Evolutionary conservation across 306 rosid species (phyloP), one percentile per base, ranked within the genome.

Genomic region (Vigna trinervia): DNA sequence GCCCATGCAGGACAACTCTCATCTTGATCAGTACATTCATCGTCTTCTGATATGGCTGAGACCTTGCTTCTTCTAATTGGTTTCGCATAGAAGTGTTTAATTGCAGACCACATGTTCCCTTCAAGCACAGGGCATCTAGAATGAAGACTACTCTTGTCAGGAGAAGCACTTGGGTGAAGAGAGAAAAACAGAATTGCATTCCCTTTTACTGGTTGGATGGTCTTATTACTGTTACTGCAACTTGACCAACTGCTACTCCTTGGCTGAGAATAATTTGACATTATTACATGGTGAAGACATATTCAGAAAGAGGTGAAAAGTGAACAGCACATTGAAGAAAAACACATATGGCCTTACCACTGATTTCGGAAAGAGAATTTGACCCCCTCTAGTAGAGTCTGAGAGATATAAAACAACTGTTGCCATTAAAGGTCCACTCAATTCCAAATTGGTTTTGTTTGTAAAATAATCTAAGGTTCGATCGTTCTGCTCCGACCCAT

Each of bases 361-460:
- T 54, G 96, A 85, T 13, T 88, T 53, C 0, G 87, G 92, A 81
- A 92, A 89, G 73, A 84, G 77, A 85, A 94, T 88, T 87, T 85
- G 88, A 26, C 96, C 97, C 52, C 98, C 98, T 60, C 28, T 85
- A 63, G 84, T 60, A 36, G 79, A 74, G 72, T 90, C 80, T 13
- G 98, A 94, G 87, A 94, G 96, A 82, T 89, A 90, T 80, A 94
- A 74, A 78, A 94, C 36, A 78, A 92, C 82, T 1, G 96, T 92
- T 71, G 97, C 97, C 85, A 90, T 78, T 82, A 90, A 69, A 63
- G 94, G 86, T 77, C 78, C 85, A 50, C 72, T 84, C 47, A 28
- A 66, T 51, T 85, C 90, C 82, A 83, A 46, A 7, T 81, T 43
- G 48, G 93, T 81, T 51, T 75, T 78, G 79, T 87, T 85, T 41